Evolutionary conservation across 257 asterid species (phyloP).

Genomic region (Petrea volubilis): DNA sequence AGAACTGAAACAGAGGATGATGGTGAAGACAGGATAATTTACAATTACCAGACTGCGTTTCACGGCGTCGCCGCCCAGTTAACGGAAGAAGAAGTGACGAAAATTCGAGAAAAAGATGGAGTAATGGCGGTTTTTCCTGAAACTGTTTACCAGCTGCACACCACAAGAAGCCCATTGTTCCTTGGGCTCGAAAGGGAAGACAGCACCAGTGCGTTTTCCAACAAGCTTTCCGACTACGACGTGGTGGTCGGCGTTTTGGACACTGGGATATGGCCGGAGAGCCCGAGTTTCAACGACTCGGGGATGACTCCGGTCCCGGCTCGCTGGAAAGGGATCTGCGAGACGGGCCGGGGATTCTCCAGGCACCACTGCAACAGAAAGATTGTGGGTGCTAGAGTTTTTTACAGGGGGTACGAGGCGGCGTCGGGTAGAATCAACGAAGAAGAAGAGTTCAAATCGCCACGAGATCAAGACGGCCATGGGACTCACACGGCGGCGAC

Average conservation of each 20-base stretch:
- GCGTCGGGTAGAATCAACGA: slow-evolving; percentile 78
- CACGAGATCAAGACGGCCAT: slow-evolving; percentile 94
- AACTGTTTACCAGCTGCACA: slow-evolving; percentile 67
- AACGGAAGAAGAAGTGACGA: slow-evolving; percentile 49
- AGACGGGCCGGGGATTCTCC: slow-evolving; percentile 65
- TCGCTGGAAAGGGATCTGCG: slow-evolving; percentile 77
- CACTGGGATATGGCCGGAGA: slow-evolving; percentile 96
- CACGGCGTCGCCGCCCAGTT: slow-evolving; percentile 87
- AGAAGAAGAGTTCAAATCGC: slow-evolving; percentile 63
- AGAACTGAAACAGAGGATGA: neutral
- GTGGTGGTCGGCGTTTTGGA: slow-evolving; percentile 85
- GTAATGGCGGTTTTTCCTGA: slow-evolving; percentile 70
- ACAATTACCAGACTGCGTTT: slow-evolving; percentile 71
- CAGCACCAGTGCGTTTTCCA: slow-evolving; percentile 34
- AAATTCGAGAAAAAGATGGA: slow-evolving; percentile 36
- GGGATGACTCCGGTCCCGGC: slow-evolving; percentile 56
- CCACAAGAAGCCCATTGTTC: slow-evolving; percentile 85
- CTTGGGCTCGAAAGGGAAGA: slow-evolving; percentile 63
- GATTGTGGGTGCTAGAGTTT: slow-evolving; percentile 81
- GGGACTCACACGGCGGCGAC: slow-evolving; percentile 96
- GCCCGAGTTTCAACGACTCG: slow-evolving; percentile 84
- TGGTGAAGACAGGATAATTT: slow-evolving; percentile 52
- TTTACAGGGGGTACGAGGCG: slow-evolving; percentile 78
- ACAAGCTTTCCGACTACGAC: slow-evolving; percentile 34
- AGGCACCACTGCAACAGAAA: slow-evolving; percentile 65